Evolutionary conservation across 371 early-diverging fungal genomes (phyloP).

Genomic region (Zancudomyces culisetae): DNA sequence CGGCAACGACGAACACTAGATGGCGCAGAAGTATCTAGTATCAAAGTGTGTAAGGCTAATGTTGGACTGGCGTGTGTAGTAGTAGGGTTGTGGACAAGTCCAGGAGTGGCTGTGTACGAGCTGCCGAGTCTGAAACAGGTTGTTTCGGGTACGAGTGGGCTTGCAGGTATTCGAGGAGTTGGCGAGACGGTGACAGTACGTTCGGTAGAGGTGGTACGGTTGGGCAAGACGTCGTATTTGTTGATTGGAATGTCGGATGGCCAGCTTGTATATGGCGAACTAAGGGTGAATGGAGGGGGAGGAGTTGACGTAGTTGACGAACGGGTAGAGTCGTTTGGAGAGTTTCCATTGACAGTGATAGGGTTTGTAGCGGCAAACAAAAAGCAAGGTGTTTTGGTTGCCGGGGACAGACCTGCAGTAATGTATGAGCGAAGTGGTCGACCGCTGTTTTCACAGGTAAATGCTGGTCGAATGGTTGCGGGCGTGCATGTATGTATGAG

Average conservation of each 20-base stretch:
- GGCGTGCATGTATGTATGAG: neutral
- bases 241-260: constrained; percentile 69
- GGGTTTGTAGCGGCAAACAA: constrained; percentile 39
- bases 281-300: neutral
- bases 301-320: constrained; percentile 29
- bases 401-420: constrained; percentile 68
- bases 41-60: constrained; percentile 8
- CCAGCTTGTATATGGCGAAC: constrained; percentile 24
- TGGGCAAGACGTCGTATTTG: constrained; percentile 43
- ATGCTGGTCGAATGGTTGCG: neutral
- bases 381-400: constrained; percentile 45
- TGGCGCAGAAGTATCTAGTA: too few species aligned
- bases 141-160: constrained; percentile 16
- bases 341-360: constrained; percentile 48
- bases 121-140: constrained; percentile 35
- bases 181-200: constrained; percentile 37
- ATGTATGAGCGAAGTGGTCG: constrained; percentile 20
- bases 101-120: constrained; percentile 37
- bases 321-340: constrained; percentile 44
- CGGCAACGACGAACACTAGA: too few species aligned
- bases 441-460: constrained; percentile 5
- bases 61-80: constrained; percentile 30
- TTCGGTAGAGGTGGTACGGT: constrained; percentile 37
- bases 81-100: constrained; percentile 58
- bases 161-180: neutral